A percentile compares a stretch with the other conserved stretches of the same genome.
phyloP scores from a whole-genome alignment of 2,329 filamentous ascomycete genomes.

The Aureobasidium lini region DNA sequence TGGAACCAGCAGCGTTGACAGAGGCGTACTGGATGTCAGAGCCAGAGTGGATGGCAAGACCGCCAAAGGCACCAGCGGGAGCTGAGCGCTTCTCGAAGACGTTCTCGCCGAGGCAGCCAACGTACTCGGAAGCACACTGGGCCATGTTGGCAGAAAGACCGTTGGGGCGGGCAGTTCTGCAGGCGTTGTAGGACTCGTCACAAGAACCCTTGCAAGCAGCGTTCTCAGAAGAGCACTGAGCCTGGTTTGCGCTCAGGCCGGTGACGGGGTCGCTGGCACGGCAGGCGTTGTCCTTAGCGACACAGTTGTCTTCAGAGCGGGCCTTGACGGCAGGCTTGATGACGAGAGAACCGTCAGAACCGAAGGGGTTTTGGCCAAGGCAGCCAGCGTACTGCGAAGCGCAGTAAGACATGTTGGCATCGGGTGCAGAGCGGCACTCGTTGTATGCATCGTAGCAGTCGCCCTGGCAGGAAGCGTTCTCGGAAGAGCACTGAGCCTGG shows the following conservation, averaged over 20 bases:
- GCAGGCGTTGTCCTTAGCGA: neutral
- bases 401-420: neutral
- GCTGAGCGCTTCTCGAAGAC: conserved; percentile 6
- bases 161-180: neutral
- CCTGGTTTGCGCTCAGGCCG: neutral
- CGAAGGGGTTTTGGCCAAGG: conserved; percentile 5
- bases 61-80: conserved; percentile 16
- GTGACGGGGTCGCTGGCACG: neutral
- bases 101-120: conserved; percentile 12
- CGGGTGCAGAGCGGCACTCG: neutral
- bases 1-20: conserved; percentile 15
- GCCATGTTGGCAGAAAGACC: conserved; percentile 6
- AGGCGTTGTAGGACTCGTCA: conserved; percentile 13
- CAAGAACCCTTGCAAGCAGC: conserved; percentile 15
- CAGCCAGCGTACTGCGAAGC: neutral
- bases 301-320: neutral
- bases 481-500: conserved; percentile 7
- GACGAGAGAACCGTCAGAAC: no score
- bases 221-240: neutral
- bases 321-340: conserved; percentile 10
- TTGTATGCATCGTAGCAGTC: conserved; percentile 3
- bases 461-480: conserved; percentile 8
- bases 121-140: conserved; percentile 6
- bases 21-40: conserved; percentile 17
- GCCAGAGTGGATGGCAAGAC: conserved; percentile 19